Conservation (phyloP, 441 rosid genomes). For the Adansonia rubrostipa region DNA sequence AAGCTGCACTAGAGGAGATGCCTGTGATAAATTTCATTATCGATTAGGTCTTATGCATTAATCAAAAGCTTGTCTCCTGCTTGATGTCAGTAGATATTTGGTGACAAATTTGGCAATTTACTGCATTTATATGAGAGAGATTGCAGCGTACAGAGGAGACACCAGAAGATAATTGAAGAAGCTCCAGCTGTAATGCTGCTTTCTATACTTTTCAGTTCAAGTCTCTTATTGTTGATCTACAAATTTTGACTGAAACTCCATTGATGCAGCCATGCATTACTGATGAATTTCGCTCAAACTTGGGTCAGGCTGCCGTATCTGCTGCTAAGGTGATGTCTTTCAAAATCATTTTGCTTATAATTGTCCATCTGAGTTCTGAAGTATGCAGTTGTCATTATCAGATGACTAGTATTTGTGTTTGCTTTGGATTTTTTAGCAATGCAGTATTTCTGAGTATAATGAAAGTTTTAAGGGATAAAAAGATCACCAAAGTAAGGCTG, state of each 20-base stretch:
- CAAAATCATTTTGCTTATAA: constrained; percentile 15
- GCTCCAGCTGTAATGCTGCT: constrained; percentile 88
- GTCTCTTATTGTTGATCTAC: constrained; percentile 31
- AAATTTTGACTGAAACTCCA: constrained; percentile 36
- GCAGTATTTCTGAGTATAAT: not conserved
- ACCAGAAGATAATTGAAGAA: constrained; percentile 98
- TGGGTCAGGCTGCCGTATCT: constrained; percentile 94
- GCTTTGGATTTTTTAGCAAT: not conserved
- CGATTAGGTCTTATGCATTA: constrained; percentile 19
- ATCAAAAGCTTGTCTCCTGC: constrained; percentile 27
- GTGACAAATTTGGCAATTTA: constrained; percentile 82
- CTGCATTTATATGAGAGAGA: constrained; percentile 90
- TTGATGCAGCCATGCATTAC: constrained; percentile 82
- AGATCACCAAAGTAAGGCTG: not conserved
- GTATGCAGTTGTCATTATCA: constrained; percentile 12
- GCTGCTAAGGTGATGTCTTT: constrained; percentile 75
- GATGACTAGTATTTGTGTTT: not conserved
- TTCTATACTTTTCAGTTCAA: constrained; percentile 33
- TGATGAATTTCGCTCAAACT: constrained; percentile 61
- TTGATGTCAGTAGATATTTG: constrained; percentile 63
- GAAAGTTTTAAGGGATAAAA: not conserved
- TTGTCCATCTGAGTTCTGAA: not conserved
- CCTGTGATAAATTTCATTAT: constrained; percentile 18
- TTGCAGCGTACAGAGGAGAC: constrained; percentile 97
- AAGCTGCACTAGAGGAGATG: constrained; percentile 11